These are phyloP conservation scores for Fusarium succisae DNA, from an alignment of 2,329 filamentous ascomycete species.

Conservation along the genomic window DNA sequence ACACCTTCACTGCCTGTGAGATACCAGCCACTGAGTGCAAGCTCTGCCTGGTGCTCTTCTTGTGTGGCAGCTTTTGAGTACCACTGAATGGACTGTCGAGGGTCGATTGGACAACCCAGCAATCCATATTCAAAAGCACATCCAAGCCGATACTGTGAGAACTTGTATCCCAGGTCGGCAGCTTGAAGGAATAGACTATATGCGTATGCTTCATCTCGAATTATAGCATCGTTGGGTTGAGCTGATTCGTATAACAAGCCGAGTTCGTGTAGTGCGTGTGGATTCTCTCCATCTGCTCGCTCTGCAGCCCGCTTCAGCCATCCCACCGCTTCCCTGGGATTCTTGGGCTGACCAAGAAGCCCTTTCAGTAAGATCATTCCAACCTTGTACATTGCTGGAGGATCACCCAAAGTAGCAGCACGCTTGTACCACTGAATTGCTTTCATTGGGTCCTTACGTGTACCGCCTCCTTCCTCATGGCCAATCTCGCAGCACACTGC, in stretches of 20 bases:
- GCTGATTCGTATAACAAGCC: constrained; percentile 72
- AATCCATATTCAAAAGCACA: constrained; percentile 90
- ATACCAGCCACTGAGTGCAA: constrained; percentile 91
- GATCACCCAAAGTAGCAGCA: constrained; percentile 88
- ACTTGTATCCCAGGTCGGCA: constrained; percentile 91
- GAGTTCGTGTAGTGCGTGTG: constrained; percentile 93
- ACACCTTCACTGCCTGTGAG: constrained; percentile 90
- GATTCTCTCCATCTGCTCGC: constrained; percentile 86
- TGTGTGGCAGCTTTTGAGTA: constrained; percentile 92
- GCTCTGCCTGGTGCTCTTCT: constrained; percentile 92
- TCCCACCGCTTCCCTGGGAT: constrained; percentile 84
- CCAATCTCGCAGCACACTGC: constrained; percentile 98
- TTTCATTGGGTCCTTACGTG: constrained; percentile 88
- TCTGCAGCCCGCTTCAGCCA: constrained; percentile 96
- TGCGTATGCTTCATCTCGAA: constrained; percentile 84
- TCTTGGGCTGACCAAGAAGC: constrained; percentile 84
- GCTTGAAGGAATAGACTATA: constrained; percentile 85
- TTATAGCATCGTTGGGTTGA: constrained; percentile 73
- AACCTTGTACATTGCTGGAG: constrained; percentile 97
- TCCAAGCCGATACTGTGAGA: constrained; percentile 89
- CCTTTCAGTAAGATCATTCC: constrained; percentile 96
- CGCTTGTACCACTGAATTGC: constrained; percentile 99
- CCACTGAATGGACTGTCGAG: constrained; percentile 88
- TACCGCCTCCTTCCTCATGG: constrained; percentile 92
- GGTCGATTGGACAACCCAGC: constrained; percentile 83